Conservation (phyloP, 1,284 basidiomycete genomes). For the Phylloporus sp. region DNA sequence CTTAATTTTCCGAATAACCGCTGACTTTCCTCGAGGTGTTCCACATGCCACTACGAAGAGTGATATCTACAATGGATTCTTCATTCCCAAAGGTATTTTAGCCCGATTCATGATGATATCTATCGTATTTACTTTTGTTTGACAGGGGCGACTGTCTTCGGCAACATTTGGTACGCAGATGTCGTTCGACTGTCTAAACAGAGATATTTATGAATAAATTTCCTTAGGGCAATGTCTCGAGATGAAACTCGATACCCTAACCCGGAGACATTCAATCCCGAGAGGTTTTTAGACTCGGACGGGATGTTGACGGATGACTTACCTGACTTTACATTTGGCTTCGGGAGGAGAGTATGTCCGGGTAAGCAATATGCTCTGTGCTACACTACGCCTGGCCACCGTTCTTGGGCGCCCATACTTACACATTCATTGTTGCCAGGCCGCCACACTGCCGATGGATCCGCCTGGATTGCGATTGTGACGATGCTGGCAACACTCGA, state of each 20-base stretch:
- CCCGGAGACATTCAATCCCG: slow-evolving; percentile 32
- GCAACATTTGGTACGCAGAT: slow-evolving; percentile 27
- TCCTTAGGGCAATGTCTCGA: slow-evolving; percentile 34
- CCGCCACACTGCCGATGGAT: slow-evolving; percentile 22
- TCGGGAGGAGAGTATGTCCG: slow-evolving; percentile 35
- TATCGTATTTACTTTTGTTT: background rate
- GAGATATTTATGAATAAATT: no score
- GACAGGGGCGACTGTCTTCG: slow-evolving; percentile 18
- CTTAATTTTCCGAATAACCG: background rate
- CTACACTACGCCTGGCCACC: background rate
- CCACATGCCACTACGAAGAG: slow-evolving; percentile 25
- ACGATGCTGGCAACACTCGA: slow-evolving; percentile 37
- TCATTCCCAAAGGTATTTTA: slow-evolving; percentile 36
- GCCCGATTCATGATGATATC: background rate
- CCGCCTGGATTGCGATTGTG: slow-evolving; percentile 30
- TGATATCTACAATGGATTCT: slow-evolving; percentile 36
- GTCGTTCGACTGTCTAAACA: no score
- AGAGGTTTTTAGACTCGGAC: slow-evolving; percentile 31
- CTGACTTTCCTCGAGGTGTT: slow-evolving; percentile 14
- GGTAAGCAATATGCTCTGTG: slow-evolving; percentile 14
- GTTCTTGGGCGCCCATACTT: no score
- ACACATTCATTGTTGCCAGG: slow-evolving; percentile 16
- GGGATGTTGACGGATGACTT: slow-evolving; percentile 28
- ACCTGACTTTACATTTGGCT: slow-evolving; percentile 32
- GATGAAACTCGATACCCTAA: slow-evolving; percentile 33